Conservation (phyloP, 768 basidiomycete species). For the Lepiota venenata region DNA sequence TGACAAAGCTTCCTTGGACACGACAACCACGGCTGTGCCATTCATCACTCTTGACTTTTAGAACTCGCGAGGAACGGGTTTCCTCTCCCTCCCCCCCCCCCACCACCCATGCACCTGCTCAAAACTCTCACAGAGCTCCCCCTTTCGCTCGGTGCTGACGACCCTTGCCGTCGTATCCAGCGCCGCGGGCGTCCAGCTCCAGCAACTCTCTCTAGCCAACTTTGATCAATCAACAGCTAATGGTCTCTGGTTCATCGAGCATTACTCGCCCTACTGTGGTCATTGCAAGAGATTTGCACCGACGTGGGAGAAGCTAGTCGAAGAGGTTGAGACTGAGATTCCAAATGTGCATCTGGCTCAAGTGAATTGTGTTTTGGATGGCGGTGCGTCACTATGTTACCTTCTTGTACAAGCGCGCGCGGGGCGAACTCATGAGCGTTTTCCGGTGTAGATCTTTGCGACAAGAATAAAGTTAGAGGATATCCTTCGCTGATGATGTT, state of each 20-base stretch:
- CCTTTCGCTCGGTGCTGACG: constrained; percentile 2
- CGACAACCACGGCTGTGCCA: constrained; percentile 2
- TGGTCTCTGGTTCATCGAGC: constrained; percentile 83
- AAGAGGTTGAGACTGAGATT: constrained; percentile 43
- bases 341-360: constrained; percentile 69
- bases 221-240: constrained; percentile 49
- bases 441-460: constrained; percentile 65
- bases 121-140: constrained; percentile 2
- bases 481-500: constrained; percentile 81
- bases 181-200: not conserved
- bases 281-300: constrained; percentile 82
- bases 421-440: not conserved
- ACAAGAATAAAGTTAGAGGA: constrained; percentile 57
- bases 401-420: not conserved
- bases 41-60: not conserved
- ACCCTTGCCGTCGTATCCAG: constrained; percentile 2
- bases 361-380: constrained; percentile 21
- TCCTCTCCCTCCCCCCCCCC: not conserved
- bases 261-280: constrained; percentile 81
- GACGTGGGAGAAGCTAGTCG: constrained; percentile 73
- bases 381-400: constrained; percentile 17
- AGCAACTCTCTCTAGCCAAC: constrained; percentile 52
- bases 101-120: not conserved
- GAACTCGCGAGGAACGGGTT: not conserved
- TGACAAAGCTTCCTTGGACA: constrained; percentile 2